phyloP scores from a whole-genome alignment of 2,329 filamentous ascomycete species.

The Aspergillus ibericus region DNA sequence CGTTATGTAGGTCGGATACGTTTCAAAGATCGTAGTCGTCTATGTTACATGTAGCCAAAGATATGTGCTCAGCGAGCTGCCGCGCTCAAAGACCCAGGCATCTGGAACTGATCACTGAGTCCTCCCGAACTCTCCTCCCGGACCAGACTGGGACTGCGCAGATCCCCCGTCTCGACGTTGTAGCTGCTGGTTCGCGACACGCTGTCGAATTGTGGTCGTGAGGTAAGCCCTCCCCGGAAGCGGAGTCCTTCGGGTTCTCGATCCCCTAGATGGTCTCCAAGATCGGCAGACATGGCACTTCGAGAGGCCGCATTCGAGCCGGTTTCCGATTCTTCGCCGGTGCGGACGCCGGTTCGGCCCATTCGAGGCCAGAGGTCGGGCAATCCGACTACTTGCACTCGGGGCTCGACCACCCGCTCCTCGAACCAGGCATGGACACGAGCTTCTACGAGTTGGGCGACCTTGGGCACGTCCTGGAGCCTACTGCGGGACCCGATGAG shows the following conservation, averaged over 20 bases:
- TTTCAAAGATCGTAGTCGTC: not conserved
- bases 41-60: constrained; percentile 8
- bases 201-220: constrained; percentile 31
- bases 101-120: constrained; percentile 36
- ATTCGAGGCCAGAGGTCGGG: constrained; percentile 64
- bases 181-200: constrained; percentile 37
- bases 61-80: constrained; percentile 21
- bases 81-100: constrained; percentile 40
- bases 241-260: constrained; percentile 35
- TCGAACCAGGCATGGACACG: constrained; percentile 68
- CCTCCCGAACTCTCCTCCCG: constrained; percentile 31
- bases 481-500: constrained; percentile 63
- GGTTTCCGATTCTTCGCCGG: constrained; percentile 44
- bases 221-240: constrained; percentile 31
- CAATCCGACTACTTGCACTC: constrained; percentile 64
- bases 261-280: constrained; percentile 23
- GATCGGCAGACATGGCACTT: constrained; percentile 30
- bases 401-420: constrained; percentile 64
- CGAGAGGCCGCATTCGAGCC: constrained; percentile 33
- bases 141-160: constrained; percentile 35
- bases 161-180: constrained; percentile 33
- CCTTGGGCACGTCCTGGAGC: constrained; percentile 66
- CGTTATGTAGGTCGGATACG: not conserved
- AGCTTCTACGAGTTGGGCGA: constrained; percentile 64
- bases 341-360: constrained; percentile 47